Evolutionary conservation across 2,329 filamentous ascomycete genomes (phyloP).

Genomic region (Incumbomyces delicatus): DNA sequence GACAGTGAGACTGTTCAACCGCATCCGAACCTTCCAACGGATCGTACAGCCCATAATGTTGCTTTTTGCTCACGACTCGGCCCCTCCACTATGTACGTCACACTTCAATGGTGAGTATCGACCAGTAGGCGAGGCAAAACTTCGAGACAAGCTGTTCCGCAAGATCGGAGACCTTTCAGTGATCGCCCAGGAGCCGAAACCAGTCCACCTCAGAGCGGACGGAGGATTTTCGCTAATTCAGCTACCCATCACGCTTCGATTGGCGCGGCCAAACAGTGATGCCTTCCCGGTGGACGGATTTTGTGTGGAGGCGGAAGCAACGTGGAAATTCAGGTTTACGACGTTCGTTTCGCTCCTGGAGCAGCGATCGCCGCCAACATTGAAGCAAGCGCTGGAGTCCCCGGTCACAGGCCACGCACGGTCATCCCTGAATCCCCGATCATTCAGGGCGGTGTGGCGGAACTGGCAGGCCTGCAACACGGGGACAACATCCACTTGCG

Average conservation of each 20-base stretch:
- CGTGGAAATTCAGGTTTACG: slow-evolving; percentile 55
- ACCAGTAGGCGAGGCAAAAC: background rate
- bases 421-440: background rate
- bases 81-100: background rate
- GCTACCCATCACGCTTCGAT: slow-evolving; percentile 1
- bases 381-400: background rate
- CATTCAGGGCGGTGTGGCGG: background rate
- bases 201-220: background rate
- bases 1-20: background rate
- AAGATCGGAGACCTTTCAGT: background rate
- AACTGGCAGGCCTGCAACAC: background rate
- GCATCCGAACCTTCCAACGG: background rate
- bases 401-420: slow-evolving; percentile 1
- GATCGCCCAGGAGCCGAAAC: slow-evolving; percentile 2
- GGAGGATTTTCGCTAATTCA: background rate
- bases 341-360: slow-evolving; percentile 70
- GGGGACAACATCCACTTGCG: background rate
- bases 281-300: background rate
- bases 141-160: background rate
- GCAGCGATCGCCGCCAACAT: slow-evolving; percentile 64
- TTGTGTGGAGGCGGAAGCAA: background rate
- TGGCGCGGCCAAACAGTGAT: background rate
- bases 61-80: background rate
- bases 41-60: slow-evolving; percentile 1
- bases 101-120: slow-evolving; percentile 5